Percentiles rank a stretch among this genome's conserved stretches.
phyloP scores from a whole-genome alignment of 192 early-diverging fungal species.

The Diversispora eburnea region DNA sequence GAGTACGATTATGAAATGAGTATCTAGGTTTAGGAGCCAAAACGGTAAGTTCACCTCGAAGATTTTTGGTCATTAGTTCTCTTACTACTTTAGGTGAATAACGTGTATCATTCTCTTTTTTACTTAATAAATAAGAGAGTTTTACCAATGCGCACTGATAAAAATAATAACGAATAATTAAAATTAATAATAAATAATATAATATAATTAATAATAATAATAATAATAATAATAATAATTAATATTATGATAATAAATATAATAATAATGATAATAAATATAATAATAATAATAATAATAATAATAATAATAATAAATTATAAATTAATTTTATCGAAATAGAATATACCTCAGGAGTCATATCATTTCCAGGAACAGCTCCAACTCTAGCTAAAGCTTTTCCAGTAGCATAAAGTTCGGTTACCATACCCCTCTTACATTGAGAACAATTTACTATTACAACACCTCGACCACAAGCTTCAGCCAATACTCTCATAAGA shows the following conservation, averaged over 20 bases:
- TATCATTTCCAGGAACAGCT: constrained; percentile 88
- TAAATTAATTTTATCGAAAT: not conserved
- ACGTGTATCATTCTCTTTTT: constrained; percentile 32
- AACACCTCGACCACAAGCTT: constrained; percentile 88
- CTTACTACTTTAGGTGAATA: constrained; percentile 69
- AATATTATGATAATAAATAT: not conserved
- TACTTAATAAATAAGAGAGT: constrained; percentile 87
- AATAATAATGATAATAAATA: not conserved
- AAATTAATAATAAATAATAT: constrained; percentile 25
- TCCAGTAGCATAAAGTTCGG: constrained; percentile 87
- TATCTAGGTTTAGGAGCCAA: constrained; percentile 61
- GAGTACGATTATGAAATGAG: constrained; percentile 59
- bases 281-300: no score
- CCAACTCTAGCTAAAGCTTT: constrained; percentile 75
- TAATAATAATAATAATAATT: not conserved
- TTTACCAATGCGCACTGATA: constrained; percentile 87
- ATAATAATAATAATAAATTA: no score
- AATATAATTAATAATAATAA: not conserved
- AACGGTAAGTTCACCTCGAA: constrained; percentile 91
- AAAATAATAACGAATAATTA: constrained; percentile 20
- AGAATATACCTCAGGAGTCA: constrained; percentile 72
- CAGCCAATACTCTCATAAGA: constrained; percentile 74
- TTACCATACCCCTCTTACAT: constrained; percentile 82
- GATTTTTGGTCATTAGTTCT: constrained; percentile 72
- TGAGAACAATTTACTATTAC: constrained; percentile 97